Percentiles rank a stretch among this genome's conserved stretches.
These are phyloP conservation scores for Ophiostoma sp. DNA, from an alignment of 2,329 filamentous ascomycete species.

Conservation along the genomic window DNA sequence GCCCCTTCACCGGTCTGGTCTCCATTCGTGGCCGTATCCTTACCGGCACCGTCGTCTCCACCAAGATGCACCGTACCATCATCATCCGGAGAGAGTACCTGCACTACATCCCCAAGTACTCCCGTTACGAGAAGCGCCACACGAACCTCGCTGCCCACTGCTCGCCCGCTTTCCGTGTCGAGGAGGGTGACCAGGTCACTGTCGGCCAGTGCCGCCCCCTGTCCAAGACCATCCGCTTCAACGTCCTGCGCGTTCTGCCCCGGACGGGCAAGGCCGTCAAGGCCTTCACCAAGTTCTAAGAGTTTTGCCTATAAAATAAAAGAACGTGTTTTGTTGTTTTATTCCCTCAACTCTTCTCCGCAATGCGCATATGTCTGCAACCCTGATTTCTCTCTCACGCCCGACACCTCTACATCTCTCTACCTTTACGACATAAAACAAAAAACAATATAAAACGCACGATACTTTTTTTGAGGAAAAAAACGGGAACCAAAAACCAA, in stretches of 20 bases:
- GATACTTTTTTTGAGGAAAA: not conserved
- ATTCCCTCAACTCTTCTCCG: slow-evolving; percentile 2
- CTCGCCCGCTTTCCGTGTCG: slow-evolving; percentile 98
- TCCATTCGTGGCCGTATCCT: slow-evolving; percentile 99
- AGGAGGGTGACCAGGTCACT: slow-evolving; percentile 98
- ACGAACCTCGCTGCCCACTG: slow-evolving; percentile 99
- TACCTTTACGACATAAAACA: slow-evolving; percentile 3
- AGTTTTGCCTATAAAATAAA: slow-evolving; percentile 14
- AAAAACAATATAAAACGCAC: slow-evolving; percentile 16
- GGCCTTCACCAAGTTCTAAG: slow-evolving; percentile 98
- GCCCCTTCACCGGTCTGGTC: slow-evolving; percentile 98
- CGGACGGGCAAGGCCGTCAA: slow-evolving; percentile 96
- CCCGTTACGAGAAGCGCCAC: slow-evolving; percentile 99
- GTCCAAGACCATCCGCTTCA: slow-evolving; percentile 99
- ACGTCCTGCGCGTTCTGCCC: slow-evolving; percentile 97
- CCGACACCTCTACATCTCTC: not conserved
- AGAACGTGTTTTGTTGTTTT: slow-evolving; percentile 19
- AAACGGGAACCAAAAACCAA: slow-evolving; percentile 3
- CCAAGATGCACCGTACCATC: slow-evolving; percentile 99
- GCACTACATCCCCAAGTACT: slow-evolving; percentile 99
- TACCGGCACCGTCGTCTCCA: slow-evolving; percentile 97
- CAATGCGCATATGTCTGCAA: slow-evolving; percentile 9
- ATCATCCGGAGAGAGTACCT: slow-evolving; percentile 99
- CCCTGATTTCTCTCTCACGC: slow-evolving; percentile 1
- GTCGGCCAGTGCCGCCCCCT: slow-evolving; percentile 99